Evolutionary conservation across 2,329 filamentous ascomycete genomes (phyloP), one percentile per base, ranked within the genome.

Genomic region (Epichloe festucae): DNA sequence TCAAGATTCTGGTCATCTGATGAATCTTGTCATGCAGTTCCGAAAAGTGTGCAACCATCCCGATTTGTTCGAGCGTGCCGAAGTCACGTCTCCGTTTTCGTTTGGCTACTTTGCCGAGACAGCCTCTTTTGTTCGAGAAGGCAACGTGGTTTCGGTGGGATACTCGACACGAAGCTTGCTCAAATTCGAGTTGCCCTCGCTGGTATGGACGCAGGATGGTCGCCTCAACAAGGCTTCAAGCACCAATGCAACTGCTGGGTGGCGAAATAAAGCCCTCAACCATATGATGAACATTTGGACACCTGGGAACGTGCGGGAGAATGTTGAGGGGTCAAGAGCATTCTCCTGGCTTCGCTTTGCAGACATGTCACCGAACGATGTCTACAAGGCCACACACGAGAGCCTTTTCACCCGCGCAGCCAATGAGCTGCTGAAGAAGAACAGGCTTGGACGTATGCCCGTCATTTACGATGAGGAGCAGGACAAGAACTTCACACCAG

Each of bases 21-120:
- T 98, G 93, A 98, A 98, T 68, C 75, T 98, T 57, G 93, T 98
- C 56, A 98, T 98, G 93, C 93, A 98, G 70, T 98, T 98, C 79
- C 82, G 93, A 61, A 98, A 98, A 71, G 93, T 98, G 52, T 98
- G 93, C 73, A 98, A 98, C 64, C 93, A 98, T 65, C 93, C 93
- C 0, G 93, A 98, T 69, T 71, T 98, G 36, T 98, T 98, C 60
- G 90, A 98, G 68, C 85, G 93, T 45, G 90, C 91, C 10, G 91
- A 97, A 55, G 95, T 89, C 8, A 84, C 80, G 23, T 95, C 90
- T 8, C 89, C 93, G 0, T 84, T 91, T 61, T 85, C 88, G 1
- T 82, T 85, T 60, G 81, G 83, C n/a, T 81, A 85, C 65, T 98
- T 91, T 68, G 93, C 90, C 14, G 93, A 98, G 72, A 96, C 91